These are phyloP conservation scores for Fusarium sp. DNA, from an alignment of 2,329 filamentous ascomycete species.

Conservation along the genomic window DNA sequence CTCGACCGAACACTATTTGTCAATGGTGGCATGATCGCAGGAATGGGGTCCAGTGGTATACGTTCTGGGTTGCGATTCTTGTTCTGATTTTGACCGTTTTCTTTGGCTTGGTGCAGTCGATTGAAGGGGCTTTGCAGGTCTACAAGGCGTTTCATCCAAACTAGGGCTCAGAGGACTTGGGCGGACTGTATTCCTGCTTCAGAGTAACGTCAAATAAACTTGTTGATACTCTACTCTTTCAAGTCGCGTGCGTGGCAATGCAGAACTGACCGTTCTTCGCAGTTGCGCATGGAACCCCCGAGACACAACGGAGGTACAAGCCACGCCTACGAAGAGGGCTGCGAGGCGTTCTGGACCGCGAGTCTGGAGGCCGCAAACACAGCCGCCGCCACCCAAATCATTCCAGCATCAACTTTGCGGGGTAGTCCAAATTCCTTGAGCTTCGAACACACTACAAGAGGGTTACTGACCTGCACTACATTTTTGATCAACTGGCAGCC, in stretches of 20 bases:
- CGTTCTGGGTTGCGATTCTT: neutral
- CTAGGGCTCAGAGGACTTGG: neutral
- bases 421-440: neutral
- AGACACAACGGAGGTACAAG: neutral
- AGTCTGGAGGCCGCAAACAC: neutral
- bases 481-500: no score
- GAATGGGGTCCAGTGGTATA: slow-evolving; percentile 1
- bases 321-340: neutral
- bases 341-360: neutral
- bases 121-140: slow-evolving; percentile 1
- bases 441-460: neutral
- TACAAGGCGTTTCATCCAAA: neutral
- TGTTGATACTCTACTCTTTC: no score
- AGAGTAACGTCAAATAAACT: no score
- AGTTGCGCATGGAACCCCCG: neutral
- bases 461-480: no score
- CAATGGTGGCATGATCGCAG: neutral
- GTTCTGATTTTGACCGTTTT: neutral
- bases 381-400: neutral
- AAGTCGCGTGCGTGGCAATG: no score
- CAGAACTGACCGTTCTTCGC: neutral
- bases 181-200: neutral
- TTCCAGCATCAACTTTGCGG: neutral
- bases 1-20: neutral
- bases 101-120: neutral